Evolutionary conservation across 257 asterid species (phyloP).

Genomic region (Ilex asprella): DNA sequence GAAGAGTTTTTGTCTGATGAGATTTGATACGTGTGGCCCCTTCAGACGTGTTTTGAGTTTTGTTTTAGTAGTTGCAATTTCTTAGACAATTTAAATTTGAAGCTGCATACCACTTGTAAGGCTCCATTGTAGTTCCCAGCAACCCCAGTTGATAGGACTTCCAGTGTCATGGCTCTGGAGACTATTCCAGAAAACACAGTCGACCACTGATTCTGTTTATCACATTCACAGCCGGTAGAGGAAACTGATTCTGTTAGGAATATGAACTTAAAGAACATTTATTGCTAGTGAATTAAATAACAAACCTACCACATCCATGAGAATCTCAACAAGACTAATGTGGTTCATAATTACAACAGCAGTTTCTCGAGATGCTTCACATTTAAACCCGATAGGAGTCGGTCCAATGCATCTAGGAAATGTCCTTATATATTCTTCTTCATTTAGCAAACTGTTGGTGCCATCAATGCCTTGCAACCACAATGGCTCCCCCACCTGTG

Average conservation of each 20-base stretch:
- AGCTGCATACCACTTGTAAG: slow-evolving; percentile 27
- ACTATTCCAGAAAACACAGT: slow-evolving; percentile 33
- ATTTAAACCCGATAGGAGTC: slow-evolving; percentile 10
- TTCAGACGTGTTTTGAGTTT: no score
- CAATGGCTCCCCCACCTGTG: slow-evolving; percentile 31
- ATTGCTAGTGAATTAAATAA: background rate
- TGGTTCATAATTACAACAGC: slow-evolving; percentile 15
- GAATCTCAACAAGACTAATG: slow-evolving; percentile 19
- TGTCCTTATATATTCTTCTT: slow-evolving; percentile 27
- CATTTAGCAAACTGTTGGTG: slow-evolving; percentile 8
- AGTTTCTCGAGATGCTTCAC: slow-evolving; percentile 28
- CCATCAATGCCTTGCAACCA: slow-evolving; percentile 32
- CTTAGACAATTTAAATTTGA: no score
- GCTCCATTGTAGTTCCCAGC: slow-evolving; percentile 35
- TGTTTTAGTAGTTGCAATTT: no score
- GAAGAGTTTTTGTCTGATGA: no score
- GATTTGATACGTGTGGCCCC: no score
- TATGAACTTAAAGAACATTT: background rate
- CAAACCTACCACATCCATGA: slow-evolving; percentile 43
- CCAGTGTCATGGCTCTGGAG: slow-evolving; percentile 23
- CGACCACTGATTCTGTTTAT: slow-evolving; percentile 36
- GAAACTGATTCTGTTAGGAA: background rate
- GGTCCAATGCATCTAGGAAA: slow-evolving; percentile 21
- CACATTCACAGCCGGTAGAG: no score
- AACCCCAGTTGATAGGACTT: slow-evolving; percentile 29